A percentile compares a stretch with the other conserved stretches of the same genome.
Conservation (phyloP, 1,139 yeast genomes). For the Debaryomyces sp. region DNA sequence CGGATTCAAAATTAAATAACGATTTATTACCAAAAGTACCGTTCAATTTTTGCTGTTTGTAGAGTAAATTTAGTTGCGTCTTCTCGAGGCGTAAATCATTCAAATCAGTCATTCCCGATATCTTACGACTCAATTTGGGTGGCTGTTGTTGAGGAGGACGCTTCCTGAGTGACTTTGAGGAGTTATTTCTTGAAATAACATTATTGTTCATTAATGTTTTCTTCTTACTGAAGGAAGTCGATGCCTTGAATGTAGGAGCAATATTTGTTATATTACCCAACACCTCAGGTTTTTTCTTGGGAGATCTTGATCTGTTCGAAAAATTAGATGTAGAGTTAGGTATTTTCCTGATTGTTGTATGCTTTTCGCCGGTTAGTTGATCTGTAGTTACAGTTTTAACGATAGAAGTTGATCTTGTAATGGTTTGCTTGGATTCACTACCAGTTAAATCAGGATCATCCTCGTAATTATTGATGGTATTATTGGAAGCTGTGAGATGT, state of each 20-base stretch:
- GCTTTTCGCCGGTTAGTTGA: constrained; percentile 30
- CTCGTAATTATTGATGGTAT: constrained; percentile 21
- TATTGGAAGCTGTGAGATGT: constrained; percentile 43
- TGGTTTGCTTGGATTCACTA: constrained; percentile 23
- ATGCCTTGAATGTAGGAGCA: constrained; percentile 35
- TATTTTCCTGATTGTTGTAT: constrained; percentile 24
- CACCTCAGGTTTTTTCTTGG: constrained; percentile 16
- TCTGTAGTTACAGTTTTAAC: constrained; percentile 46
- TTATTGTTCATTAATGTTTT: constrained; percentile 31
- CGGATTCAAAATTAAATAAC: constrained; percentile 32
- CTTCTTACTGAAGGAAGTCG: constrained; percentile 44
- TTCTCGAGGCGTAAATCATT: constrained; percentile 9
- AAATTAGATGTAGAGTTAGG: constrained; percentile 25
- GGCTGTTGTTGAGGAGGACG: constrained; percentile 19
- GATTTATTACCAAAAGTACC: constrained; percentile 26
- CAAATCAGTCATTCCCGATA: constrained; percentile 27
- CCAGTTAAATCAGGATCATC: constrained; percentile 22
- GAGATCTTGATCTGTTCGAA: constrained; percentile 21
- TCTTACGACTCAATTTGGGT: constrained; percentile 25
- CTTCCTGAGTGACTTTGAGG: constrained; percentile 21
- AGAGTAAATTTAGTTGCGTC: constrained; percentile 4
- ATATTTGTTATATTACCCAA: constrained; percentile 37
- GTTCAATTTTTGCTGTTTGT: constrained; percentile 11
- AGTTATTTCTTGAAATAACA: constrained; percentile 28
- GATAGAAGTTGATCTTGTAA: constrained; percentile 50